Evolutionary conservation across 2,329 filamentous ascomycete species (phyloP), one percentile per base, ranked within the genome.

Genomic region (Paraphoma chrysanthemicola): DNA sequence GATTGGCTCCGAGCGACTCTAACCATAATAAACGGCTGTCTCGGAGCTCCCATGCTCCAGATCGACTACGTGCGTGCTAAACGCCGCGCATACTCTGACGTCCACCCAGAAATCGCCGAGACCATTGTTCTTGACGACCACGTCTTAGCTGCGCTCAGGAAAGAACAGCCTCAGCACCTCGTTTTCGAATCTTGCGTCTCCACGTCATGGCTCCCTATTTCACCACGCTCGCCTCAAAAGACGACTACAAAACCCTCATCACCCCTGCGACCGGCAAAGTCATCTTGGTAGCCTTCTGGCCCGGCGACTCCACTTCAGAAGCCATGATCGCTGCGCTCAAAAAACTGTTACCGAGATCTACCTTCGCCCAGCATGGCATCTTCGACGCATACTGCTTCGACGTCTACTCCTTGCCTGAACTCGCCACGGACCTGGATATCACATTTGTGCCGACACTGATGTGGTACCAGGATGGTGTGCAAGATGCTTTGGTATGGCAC

Each of bases 401-500:
- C 41, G 66, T 66, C 44, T 68, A 68, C 42, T 51, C 59, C n/a
- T 39, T 68, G 30, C 67, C 67, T 1, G 60, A 63, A 17, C 60
- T 70, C 17, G 66, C 59, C 0, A 57, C 60, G 2, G 53, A 62
- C 51, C 29, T 70, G 56, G 64, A 64, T 44, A 44, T 68, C 7
- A 60, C 46, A 31, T 70, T 70, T 61, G 66, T 68, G 44, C 67
- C 67, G 8, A 66, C 55, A 29, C 43, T 70, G 17, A 66, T 68
- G 62, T 70, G 66, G 66, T 70, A 67, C 29, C 56, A 54, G 31
- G 64, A 70, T 45, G 59, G 62, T 2, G 53, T 62, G 14, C 56
- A 59, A 45, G 67, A 70, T 55, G 50, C 67, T 10, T 47, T 68
- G 41, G 64, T 67, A 6, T 70, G 67, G 67, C 67, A 70, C 46